Evolutionary conservation across 139 green algal species (phyloP).

Genomic region (Desmodesmus armatus): DNA sequence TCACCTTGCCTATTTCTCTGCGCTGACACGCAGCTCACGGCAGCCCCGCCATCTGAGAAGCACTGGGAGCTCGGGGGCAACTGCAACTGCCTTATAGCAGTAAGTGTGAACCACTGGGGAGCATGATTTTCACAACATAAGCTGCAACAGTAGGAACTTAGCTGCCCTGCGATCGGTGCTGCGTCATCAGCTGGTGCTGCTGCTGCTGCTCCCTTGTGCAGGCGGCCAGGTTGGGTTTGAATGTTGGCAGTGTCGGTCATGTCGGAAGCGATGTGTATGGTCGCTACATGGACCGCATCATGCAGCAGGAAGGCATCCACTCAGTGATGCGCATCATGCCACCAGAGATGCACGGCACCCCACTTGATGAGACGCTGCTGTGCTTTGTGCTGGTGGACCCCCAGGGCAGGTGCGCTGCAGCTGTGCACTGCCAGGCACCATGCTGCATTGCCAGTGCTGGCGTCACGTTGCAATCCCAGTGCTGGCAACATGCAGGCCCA

Average conservation of each 20-base stretch:
- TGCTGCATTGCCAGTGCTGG: no score
- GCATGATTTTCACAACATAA: not conserved
- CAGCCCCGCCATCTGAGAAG: slow-evolving; percentile 38
- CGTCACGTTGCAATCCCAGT: no score
- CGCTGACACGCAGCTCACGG: slow-evolving; percentile 68
- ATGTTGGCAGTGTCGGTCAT: slow-evolving; percentile 77
- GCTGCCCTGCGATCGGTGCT: not conserved
- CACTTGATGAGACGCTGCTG: slow-evolving; percentile 76
- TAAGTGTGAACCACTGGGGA: no score
- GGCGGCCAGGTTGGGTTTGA: slow-evolving; percentile 86
- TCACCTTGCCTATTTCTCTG: no score
- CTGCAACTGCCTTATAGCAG: slow-evolving; percentile 94
- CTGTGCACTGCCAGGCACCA: no score
- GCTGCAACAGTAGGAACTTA: not conserved
- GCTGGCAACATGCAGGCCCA: no score
- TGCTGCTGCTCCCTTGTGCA: no score
- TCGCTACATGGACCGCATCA: slow-evolving; percentile 76
- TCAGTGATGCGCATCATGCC: slow-evolving; percentile 52
- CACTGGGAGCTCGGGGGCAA: slow-evolving; percentile 87
- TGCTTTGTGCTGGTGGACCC: slow-evolving; percentile 94
- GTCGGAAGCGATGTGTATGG: slow-evolving; percentile 88
- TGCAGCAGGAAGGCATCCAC: slow-evolving; percentile 64
- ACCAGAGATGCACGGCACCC: not conserved
- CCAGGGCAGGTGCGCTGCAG: no score
- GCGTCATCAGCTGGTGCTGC: no score